phyloP scores from a whole-genome alignment of 129 eudicot genomes.

The Mikania micrantha region DNA sequence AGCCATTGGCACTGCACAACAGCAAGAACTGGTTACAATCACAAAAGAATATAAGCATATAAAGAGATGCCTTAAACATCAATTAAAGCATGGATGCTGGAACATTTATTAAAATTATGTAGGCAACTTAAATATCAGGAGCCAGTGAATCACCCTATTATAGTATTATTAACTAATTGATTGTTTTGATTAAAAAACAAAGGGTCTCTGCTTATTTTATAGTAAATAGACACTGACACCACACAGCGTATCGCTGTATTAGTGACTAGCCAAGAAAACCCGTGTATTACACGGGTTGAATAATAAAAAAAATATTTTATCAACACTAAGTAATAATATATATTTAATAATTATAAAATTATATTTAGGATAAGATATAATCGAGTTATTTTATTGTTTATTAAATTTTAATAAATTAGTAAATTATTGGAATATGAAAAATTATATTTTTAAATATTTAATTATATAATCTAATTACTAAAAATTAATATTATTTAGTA shows the following conservation, averaged over 20 bases:
- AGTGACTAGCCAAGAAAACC: too few species aligned
- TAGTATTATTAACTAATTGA: background rate
- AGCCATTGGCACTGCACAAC: constrained; percentile 44
- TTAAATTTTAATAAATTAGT: too few species aligned
- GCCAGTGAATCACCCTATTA: background rate
- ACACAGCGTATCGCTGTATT: background rate
- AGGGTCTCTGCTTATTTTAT: background rate
- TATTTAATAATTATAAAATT: too few species aligned
- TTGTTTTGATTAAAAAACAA: background rate
- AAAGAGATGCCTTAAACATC: constrained; percentile 11
- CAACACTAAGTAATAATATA: too few species aligned
- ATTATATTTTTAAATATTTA: too few species aligned
- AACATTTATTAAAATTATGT: background rate
- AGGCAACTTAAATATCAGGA: constrained; percentile 3
- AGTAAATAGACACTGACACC: background rate
- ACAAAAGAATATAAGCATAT: background rate
- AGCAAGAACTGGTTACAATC: background rate
- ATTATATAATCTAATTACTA: too few species aligned
- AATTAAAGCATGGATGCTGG: constrained; percentile 11
- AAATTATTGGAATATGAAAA: too few species aligned
- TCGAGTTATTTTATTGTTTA: too few species aligned
- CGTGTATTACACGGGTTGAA: too few species aligned
- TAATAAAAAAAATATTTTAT: too few species aligned
- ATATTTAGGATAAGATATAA: too few species aligned
- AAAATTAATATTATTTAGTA: too few species aligned